Evolutionary conservation across 2,329 filamentous ascomycete species (phyloP).

Genomic region (Cadophora malorum): DNA sequence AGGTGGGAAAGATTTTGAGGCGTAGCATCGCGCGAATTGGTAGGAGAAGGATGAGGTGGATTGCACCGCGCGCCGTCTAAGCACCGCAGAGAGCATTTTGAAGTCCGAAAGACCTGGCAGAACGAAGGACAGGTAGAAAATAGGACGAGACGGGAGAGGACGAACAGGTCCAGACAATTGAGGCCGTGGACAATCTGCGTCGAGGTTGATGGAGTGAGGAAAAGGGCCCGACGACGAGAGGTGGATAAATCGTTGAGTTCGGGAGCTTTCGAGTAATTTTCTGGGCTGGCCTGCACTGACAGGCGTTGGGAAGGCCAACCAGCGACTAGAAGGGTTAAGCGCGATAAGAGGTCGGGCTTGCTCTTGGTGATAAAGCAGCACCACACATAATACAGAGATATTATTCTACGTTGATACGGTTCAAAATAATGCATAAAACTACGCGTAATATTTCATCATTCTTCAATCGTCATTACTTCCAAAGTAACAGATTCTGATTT

Average conservation of each 20-base stretch:
- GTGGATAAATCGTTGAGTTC: constrained; percentile 34
- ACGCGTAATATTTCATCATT: no score
- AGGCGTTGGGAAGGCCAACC: constrained; percentile 28
- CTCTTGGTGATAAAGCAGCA: not conserved
- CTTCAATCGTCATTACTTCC: no score
- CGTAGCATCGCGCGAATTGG: constrained; percentile 62
- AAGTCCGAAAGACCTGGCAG: constrained; percentile 22
- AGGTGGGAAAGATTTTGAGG: constrained; percentile 81
- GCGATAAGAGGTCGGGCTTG: not conserved
- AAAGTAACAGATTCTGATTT: not conserved
- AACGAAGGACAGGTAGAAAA: constrained; percentile 31
- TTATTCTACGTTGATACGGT: no score
- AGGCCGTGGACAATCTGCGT: constrained; percentile 36
- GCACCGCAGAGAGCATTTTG: constrained; percentile 67
- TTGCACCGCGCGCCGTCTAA: constrained; percentile 67
- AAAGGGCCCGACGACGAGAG: constrained; percentile 16
- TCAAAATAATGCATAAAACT: no score
- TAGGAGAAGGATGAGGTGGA: constrained; percentile 56
- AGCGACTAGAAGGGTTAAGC: not conserved
- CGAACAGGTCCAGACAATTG: constrained; percentile 38
- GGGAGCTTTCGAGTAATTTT: constrained; percentile 14
- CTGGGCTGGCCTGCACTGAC: constrained; percentile 1
- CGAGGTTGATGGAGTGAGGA: constrained; percentile 31
- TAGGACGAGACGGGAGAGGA: constrained; percentile 29
- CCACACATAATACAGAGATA: not conserved